Base-by-base conservation (phyloP, 306 rosid species). In the Lathyrus aphaca region DNA sequence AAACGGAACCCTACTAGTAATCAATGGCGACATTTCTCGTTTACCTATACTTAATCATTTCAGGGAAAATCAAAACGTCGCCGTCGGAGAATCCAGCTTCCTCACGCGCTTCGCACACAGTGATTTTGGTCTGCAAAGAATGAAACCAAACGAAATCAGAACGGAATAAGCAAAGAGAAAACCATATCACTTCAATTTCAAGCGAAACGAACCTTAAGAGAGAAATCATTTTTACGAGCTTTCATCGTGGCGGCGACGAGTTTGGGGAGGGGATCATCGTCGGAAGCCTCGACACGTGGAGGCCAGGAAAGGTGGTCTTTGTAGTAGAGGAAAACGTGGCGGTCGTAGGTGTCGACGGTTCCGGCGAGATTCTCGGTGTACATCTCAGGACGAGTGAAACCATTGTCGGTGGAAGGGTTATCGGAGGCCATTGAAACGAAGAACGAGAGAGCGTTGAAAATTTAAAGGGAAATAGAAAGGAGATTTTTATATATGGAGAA, bases 321-420 rank as follows among this genome's bases (percentile, higher is more conserved):
- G 90, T 89, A 87, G 74, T 91, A 87, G 68, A 87, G 87, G 82
- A 92, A 92, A 1, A 89, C 85, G 81, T 92, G 97, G 64, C 96
- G 96, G 42, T 81, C 91, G 85, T 92, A 92, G 21, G 86, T 66
- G 66, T 76, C 83, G n/a, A 89, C 85, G 39, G 96, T 89, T 8
- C 90, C 92, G 27, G 87, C 77, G 30, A 87, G 91, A 14, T 62
- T 87, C 60, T 54, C 84, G 46, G 38, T 46, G 81, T 77, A 79
- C 97, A 92, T 89, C 79, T 92, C 97, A 74, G 88, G 83, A 4
- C 97, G 81, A 25, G 70, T 74, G 82, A 92, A 92, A 0, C 96
- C 97, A 74, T 37, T 80, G 6, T 74, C 90, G 54, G 74, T 23
- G 15, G 79, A 14, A 63, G 27, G 49, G 56, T 70, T 61, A 0